Evolutionary conservation across 148 eudicot species (phyloP).

Genomic region (Cornus controversa): DNA sequence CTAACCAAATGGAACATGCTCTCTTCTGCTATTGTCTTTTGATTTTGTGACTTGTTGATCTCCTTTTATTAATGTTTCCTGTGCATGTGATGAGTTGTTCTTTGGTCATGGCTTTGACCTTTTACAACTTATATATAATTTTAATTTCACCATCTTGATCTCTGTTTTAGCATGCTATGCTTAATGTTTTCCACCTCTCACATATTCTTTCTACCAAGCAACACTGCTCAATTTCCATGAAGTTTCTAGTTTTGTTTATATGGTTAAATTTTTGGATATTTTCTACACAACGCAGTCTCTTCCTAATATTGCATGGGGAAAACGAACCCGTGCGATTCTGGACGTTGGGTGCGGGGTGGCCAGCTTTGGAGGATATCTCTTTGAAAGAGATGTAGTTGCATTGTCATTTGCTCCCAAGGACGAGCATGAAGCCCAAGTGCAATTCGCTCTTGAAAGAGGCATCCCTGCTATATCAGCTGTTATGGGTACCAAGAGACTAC

Average conservation of each 20-base stretch:
- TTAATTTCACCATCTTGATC: no score
- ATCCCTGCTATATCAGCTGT: conserved; percentile 76
- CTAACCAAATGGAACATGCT: no score
- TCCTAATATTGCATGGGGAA: conserved; percentile 67
- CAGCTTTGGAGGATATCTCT: conserved; percentile 78
- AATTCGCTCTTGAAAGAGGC: conserved; percentile 81
- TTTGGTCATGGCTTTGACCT: not conserved
- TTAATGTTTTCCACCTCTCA: no score
- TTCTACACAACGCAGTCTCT: conserved; percentile 36
- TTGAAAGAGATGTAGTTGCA: conserved; percentile 65
- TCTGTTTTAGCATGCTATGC: no score
- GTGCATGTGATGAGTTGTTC: no score
- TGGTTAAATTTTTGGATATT: not conserved
- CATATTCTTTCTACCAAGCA: no score
- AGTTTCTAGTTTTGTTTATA: not conserved
- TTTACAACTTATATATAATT: no score
- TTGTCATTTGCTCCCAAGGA: conserved; percentile 85
- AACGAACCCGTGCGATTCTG: conserved; percentile 53
- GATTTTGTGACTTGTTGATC: not conserved
- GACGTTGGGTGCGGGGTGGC: conserved; percentile 89
- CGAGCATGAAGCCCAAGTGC: conserved; percentile 82
- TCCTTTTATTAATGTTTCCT: no score
- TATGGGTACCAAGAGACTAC: conserved; percentile 69
- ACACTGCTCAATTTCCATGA: not conserved
- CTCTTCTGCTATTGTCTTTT: not conserved